These are phyloP conservation scores for Tephrocybe sp. DNA, from an alignment of 768 basidiomycete species.

Conservation along the genomic window DNA sequence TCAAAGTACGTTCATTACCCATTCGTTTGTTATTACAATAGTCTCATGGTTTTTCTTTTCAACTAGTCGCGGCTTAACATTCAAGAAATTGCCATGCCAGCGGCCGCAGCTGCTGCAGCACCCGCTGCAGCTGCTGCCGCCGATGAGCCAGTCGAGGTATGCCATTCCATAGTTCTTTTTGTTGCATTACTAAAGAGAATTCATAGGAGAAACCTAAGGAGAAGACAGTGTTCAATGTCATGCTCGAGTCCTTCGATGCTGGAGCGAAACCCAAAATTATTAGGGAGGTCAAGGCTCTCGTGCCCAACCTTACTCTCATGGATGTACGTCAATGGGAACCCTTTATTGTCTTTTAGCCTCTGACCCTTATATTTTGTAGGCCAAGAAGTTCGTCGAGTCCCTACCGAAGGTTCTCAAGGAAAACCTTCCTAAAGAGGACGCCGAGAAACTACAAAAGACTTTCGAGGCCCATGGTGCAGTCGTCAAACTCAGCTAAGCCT, in stretches of 20 bases:
- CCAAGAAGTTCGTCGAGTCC: conserved; percentile 99
- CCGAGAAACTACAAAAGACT: conserved; percentile 92
- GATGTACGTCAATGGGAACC: conserved; percentile 60
- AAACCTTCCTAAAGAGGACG: conserved; percentile 93
- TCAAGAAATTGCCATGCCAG: conserved; percentile 93
- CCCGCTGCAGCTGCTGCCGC: conserved; percentile 53
- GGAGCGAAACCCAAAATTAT: conserved; percentile 95
- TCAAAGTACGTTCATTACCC: conserved; percentile 65
- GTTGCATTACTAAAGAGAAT: neutral
- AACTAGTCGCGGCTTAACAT: conserved; percentile 87
- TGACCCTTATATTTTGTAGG: conserved; percentile 45
- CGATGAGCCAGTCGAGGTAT: conserved; percentile 68
- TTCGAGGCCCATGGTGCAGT: conserved; percentile 89
- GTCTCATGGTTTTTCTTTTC: conserved; percentile 1
- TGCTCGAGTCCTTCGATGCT: conserved; percentile 91
- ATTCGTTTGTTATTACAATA: neutral
- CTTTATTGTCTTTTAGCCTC: neutral
- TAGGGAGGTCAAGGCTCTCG: conserved; percentile 92
- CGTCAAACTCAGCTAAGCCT: conserved; percentile 72
- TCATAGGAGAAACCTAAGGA: conserved; percentile 92
- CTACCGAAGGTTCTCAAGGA: conserved; percentile 92
- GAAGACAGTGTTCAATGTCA: conserved; percentile 96
- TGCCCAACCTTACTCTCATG: conserved; percentile 94
- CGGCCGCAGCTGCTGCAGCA: conserved; percentile 56
- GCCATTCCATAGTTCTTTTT: conserved; percentile 18